These are phyloP conservation scores for Nigrospora oryzae DNA, from an alignment of 2,329 filamentous ascomycete species.

Conservation along the genomic window DNA sequence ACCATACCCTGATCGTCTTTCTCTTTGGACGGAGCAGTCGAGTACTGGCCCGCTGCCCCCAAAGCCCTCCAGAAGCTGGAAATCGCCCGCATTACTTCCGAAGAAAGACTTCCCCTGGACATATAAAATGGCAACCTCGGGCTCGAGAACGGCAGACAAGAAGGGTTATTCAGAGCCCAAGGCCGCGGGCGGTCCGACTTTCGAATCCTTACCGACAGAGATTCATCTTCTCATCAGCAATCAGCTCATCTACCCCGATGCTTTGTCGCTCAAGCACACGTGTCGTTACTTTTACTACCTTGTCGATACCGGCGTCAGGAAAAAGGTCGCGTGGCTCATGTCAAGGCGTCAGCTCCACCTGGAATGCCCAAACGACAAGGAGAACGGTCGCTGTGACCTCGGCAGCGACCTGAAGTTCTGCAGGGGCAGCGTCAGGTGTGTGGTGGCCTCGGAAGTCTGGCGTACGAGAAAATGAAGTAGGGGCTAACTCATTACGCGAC, in stretches of 20 bases:
- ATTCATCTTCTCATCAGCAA: slow-evolving; percentile 55
- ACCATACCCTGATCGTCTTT: too few relatives aligned
- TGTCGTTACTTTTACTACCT: slow-evolving; percentile 54
- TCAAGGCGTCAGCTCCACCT: slow-evolving; percentile 54
- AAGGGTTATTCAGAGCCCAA: too few relatives aligned
- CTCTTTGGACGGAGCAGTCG: too few relatives aligned
- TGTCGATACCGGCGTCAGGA: slow-evolving; percentile 55
- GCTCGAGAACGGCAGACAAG: too few relatives aligned
- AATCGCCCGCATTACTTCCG: too few relatives aligned
- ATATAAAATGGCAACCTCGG: too few relatives aligned
- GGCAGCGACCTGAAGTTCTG: slow-evolving; percentile 53
- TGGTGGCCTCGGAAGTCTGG: slow-evolving; percentile 12
- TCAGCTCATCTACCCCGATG: slow-evolving; percentile 60
- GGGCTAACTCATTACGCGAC: background rate
- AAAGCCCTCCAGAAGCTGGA: too few relatives aligned
- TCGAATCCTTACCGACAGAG: slow-evolving; percentile 46
- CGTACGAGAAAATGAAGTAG: background rate
- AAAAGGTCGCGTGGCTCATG: slow-evolving; percentile 64
- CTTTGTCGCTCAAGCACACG: slow-evolving; percentile 61
- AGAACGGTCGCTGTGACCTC: slow-evolving; percentile 37
- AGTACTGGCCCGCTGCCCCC: too few relatives aligned
- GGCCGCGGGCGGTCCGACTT: too few relatives aligned
- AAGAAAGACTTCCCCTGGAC: too few relatives aligned
- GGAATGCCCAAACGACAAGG: slow-evolving; percentile 51
- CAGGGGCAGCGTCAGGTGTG: slow-evolving; percentile 46